Base-by-base conservation (phyloP, 1,284 basidiomycete species). In the Ceratorhiza oryzae-sativae region DNA sequence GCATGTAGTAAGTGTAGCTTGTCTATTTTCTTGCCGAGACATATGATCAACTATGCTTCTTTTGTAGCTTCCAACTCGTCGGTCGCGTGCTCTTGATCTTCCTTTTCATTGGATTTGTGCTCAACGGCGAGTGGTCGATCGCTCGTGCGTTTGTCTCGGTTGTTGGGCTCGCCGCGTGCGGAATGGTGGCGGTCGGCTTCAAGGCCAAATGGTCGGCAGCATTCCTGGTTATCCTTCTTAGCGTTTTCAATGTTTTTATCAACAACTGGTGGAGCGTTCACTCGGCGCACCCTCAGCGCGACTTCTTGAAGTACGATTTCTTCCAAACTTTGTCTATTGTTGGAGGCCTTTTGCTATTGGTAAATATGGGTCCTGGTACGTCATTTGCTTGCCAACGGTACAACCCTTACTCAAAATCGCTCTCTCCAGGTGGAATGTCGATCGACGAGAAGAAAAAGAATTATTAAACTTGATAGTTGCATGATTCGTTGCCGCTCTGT, bases 231-330 rank as follows among this genome's bases (percentile, higher is more conserved):
- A 82, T 97, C 76, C 86, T 97, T 5, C 84, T 99, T 76, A 94
- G 91, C 79, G 82, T 94, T 75, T 97, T 99, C 90, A 99, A 99
- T 81, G 92, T 98, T 41, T 92, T 97, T 78, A 94, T 95, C 82
- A 99, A 99, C 87, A 98, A 98, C 83, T 99, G 94, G 91, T 99
- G 97, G 97, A 90, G 88, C 76, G 90, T 98, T n/a, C 91, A 95
- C 81, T 86, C 89, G 60, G 88, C 89, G 59, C 97, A 99, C 82
- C 97, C 96, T 73, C 93, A 95, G 79, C 89, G 97, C 72, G 97
- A 99, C 80, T 99, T 99, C 88, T 87, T 99, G 79, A 97, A 97
- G 89, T 93, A 94, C 77, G 92, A 94, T 81, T 94, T 95, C 85
- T 97, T 95, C 91, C 94, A 95, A 81, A 96, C 94, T 34, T 84